phyloP scores from a whole-genome alignment of 306 rosid species.

The Dryas alaskensis region DNA sequence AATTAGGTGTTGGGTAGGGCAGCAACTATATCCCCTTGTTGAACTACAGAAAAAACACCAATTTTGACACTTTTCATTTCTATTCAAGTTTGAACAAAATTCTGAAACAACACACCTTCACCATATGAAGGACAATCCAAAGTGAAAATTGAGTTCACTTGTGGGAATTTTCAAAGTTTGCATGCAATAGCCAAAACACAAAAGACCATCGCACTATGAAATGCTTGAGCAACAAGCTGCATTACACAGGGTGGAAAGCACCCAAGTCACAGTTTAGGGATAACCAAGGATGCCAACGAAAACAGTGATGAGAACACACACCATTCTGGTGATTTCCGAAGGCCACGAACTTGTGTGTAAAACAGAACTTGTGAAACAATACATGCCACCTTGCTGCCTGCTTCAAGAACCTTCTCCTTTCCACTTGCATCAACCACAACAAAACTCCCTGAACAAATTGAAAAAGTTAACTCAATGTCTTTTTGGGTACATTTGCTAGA shows the following conservation, averaged over 20 bases:
- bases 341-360: constrained; percentile 70
- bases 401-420: constrained; percentile 82
- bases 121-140: neutral
- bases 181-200: neutral
- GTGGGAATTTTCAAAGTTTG: neutral
- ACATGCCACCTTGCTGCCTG: constrained; percentile 85
- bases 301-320: constrained; percentile 30
- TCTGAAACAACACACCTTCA: neutral
- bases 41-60: too few relatives aligned
- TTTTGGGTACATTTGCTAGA: neutral
- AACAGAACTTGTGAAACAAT: constrained; percentile 76
- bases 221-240: neutral
- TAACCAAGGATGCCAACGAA: too few relatives aligned
- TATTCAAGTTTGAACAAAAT: neutral
- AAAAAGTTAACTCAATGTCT: constrained; percentile 10
- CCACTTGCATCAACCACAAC: constrained; percentile 83
- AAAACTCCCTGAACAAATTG: constrained; percentile 56
- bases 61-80: neutral
- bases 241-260: neutral
- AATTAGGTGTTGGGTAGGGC: too few relatives aligned
- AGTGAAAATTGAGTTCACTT: neutral
- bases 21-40: too few relatives aligned
- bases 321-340: constrained; percentile 72
- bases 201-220: neutral
- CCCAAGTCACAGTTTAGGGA: neutral